A percentile compares a stretch with the other conserved stretches of the same genome.
Conservation (phyloP, 305 asterid genomes). For the Fraxinus velutina region DNA sequence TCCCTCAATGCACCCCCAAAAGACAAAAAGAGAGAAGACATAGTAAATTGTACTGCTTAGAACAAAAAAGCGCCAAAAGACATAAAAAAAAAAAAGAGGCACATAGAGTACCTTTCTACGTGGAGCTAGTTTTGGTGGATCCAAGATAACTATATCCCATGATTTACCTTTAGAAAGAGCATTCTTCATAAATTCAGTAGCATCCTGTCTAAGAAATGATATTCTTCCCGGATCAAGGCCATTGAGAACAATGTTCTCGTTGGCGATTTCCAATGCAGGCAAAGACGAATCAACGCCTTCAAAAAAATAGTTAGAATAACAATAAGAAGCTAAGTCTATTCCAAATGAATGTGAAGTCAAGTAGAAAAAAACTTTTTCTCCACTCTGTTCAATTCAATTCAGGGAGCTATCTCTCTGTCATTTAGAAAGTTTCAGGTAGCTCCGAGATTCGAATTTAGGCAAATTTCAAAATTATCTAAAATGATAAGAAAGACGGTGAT, state of each 20-base stretch:
- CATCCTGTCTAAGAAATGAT: slow-evolving; percentile 73
- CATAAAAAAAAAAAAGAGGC: not conserved
- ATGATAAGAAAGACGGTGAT: not conserved
- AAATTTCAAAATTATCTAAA: not conserved
- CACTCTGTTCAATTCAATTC: not conserved
- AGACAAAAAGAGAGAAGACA: not conserved
- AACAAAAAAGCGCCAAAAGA: slow-evolving; percentile 20
- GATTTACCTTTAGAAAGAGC: slow-evolving; percentile 65
- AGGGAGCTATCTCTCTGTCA: not conserved
- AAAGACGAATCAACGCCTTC: slow-evolving; percentile 88
- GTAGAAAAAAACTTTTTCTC: not conserved
- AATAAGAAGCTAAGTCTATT: not conserved
- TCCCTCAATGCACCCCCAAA: not conserved
- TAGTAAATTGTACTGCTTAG: not conserved
- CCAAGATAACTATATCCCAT: slow-evolving; percentile 91
- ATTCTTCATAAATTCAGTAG: slow-evolving; percentile 72
- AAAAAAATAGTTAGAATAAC: not conserved
- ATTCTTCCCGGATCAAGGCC: slow-evolving; percentile 27
- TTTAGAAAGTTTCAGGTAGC: not conserved
- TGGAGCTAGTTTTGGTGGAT: slow-evolving; percentile 97
- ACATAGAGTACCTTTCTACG: slow-evolving; percentile 53
- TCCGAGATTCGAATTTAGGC: not conserved
- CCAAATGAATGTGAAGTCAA: not conserved
- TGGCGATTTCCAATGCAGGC: slow-evolving; percentile 83
- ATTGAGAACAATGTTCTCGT: slow-evolving; percentile 50